A percentile compares a stretch with the other conserved stretches of the same genome.
These are phyloP conservation scores for Capsicum rhomboideum DNA, from an alignment of 257 asterid genomes.

Conservation along the genomic window DNA sequence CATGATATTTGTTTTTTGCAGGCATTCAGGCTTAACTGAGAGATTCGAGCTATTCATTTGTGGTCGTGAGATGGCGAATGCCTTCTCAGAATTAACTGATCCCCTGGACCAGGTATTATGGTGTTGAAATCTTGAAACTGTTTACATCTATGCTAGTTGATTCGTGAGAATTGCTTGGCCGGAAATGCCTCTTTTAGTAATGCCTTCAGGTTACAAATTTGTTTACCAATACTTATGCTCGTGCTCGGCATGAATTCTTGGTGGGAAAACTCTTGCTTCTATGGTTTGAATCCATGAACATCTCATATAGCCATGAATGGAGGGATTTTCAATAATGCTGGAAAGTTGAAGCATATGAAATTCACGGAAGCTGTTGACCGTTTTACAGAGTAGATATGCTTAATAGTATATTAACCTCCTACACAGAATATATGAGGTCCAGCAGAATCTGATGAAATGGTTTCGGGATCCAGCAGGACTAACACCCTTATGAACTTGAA, in stretches of 20 bases:
- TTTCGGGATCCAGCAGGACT: background rate
- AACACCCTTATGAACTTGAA: background rate
- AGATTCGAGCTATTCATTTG: constrained; percentile 88
- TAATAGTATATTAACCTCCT: background rate
- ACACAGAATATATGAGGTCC: background rate
- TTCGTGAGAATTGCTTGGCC: too few species aligned
- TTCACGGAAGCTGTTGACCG: too few species aligned
- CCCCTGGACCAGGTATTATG: constrained; percentile 76
- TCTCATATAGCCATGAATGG: too few species aligned
- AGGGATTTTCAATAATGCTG: too few species aligned
- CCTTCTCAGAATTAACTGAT: constrained; percentile 93
- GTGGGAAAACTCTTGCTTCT: too few species aligned
- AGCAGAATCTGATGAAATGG: background rate
- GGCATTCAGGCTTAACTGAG: constrained; percentile 84
- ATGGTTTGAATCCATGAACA: too few species aligned
- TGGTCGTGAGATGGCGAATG: constrained; percentile 92
- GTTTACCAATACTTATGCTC: too few species aligned
- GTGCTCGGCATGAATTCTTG: too few species aligned
- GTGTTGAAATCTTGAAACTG: background rate
- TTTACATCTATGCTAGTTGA: background rate
- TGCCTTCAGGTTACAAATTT: too few species aligned
- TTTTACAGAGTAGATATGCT: background rate
- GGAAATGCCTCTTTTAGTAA: too few species aligned
- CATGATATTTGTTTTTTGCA: constrained; percentile 11
- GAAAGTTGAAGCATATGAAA: too few species aligned